These are phyloP conservation scores for Dipodascopsis uninucleata DNA, from an alignment of 805 yeast genomes.

Conservation along the genomic window DNA sequence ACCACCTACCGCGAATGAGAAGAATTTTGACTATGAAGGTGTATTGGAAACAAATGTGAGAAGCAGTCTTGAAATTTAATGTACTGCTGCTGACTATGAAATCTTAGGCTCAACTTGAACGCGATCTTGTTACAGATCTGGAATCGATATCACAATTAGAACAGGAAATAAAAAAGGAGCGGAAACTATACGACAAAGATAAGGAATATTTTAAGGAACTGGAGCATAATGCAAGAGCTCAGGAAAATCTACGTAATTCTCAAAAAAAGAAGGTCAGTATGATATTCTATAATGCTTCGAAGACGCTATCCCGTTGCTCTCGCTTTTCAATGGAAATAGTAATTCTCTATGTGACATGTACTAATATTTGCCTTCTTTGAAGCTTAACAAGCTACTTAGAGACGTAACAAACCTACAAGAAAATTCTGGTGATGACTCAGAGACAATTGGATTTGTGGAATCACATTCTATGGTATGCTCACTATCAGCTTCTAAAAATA, in stretches of 20 bases:
- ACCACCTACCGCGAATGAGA: slow-evolving; percentile 17
- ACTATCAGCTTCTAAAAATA: not conserved
- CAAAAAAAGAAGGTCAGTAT: slow-evolving; percentile 19
- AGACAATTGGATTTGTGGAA: slow-evolving; percentile 4
- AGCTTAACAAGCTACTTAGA: slow-evolving; percentile 7
- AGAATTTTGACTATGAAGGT: slow-evolving; percentile 20
- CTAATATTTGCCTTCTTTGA: not conserved
- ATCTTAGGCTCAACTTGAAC: slow-evolving; percentile 16
- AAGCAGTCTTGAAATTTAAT: not conserved
- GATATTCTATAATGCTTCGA: not conserved
- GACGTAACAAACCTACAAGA: slow-evolving; percentile 2
- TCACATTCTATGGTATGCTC: not conserved
- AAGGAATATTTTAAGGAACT: slow-evolving; percentile 12
- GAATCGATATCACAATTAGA: slow-evolving; percentile 15
- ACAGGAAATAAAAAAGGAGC: slow-evolving; percentile 16
- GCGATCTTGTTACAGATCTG: slow-evolving; percentile 7
- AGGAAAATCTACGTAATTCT: slow-evolving; percentile 8
- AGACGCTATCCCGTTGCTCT: not conserved
- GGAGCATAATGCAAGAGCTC: slow-evolving; percentile 16
- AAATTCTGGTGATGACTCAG: slow-evolving; percentile 10
- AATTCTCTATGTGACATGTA: not conserved
- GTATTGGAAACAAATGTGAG: slow-evolving; percentile 17
- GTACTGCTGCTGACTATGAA: no score
- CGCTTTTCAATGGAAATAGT: no score
- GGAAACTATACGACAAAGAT: slow-evolving; percentile 8